Percentiles rank a stretch among this genome's conserved stretches.
Conservation (phyloP, 192 early-diverging fungal species). For the Podila epicladia region DNA sequence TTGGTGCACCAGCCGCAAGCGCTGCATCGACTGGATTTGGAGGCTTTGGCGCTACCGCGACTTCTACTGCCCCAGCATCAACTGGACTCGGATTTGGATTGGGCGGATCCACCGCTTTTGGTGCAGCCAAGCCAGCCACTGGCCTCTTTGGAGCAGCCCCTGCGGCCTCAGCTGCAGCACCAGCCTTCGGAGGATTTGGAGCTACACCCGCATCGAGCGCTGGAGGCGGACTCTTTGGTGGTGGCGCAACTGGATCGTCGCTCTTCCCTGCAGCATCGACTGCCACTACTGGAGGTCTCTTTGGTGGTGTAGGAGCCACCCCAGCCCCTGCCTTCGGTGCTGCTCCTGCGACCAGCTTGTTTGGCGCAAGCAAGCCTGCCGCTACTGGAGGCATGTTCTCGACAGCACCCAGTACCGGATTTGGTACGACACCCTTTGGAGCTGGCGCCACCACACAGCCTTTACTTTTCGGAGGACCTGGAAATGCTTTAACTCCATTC, state of each 20-base stretch:
- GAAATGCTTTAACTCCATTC: conserved; percentile 13
- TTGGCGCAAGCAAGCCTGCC: conserved; percentile 29
- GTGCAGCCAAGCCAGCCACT: conserved; percentile 39
- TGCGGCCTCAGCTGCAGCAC: conserved; percentile 28
- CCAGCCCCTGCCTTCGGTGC: conserved; percentile 36
- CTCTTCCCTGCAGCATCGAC: conserved; percentile 33
- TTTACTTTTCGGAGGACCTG: conserved; percentile 26
- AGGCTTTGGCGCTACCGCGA: conserved; percentile 55
- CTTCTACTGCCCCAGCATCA: conserved; percentile 32
- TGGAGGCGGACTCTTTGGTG: conserved; percentile 54
- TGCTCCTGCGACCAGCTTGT: conserved; percentile 18
- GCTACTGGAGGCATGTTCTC: conserved; percentile 19
- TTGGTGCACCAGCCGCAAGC: conserved; percentile 50
- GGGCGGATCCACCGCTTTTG: conserved; percentile 14
- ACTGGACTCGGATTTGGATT: conserved; percentile 45
- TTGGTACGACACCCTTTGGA: conserved; percentile 30
- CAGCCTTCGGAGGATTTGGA: conserved; percentile 43
- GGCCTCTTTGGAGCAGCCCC: conserved; percentile 50
- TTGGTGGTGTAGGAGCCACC: conserved; percentile 44
- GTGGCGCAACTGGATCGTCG: conserved; percentile 21
- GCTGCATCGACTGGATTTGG: conserved; percentile 49
- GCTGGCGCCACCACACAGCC: conserved; percentile 4
- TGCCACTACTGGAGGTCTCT: conserved; percentile 19
- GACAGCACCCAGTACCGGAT: conserved; percentile 9
- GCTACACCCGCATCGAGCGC: conserved; percentile 20